Base-by-base conservation (phyloP, 306 rosid species). In the Mimosa bimucronata region DNA sequence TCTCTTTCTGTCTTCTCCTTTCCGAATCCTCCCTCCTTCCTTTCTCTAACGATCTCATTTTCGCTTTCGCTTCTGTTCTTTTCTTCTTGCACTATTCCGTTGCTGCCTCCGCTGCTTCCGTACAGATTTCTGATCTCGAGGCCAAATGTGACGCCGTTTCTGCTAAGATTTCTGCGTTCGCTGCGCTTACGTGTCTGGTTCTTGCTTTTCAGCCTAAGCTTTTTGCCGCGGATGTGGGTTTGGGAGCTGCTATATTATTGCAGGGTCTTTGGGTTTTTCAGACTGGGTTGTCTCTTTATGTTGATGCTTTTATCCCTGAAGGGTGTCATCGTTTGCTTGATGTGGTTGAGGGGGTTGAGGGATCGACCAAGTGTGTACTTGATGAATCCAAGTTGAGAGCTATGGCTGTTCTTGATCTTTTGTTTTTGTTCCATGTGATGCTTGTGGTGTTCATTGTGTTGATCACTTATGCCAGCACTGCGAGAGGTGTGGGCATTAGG, bases 321-420 rank as follows among this genome's bases (percentile, higher is more conserved):
- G 99, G 99, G 0, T 95, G 99, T 78, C 98, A 95, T 79, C 82
- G 91, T 45, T 82, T 95, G 67, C 92, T 95, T 5, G 98, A 91
- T 26, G 97, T 94, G 30, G 86, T 74, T 10, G 82, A 66, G 11
- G 97, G 97, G 5, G 91, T 93, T 0, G 96, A 91, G 77, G 96
- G 98, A 2, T 95, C 99, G 11, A 95, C 99, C 21, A 85, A 91
- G 70, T 93, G 99, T n/a, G 98, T 91, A 52, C 83, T 95, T 5
- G 96, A 93, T 1, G 96, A 91, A 41, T 95, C 97, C 21, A 86
- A 85, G 85, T 81, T 90, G 46, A 84, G 99, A 25, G 98, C 99
- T 2, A 85, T 87, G 0, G 97, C 99, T 6, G 73, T 95, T 64
- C 88, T 95, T 48, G 99, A 95, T 84, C 88, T 95, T 4, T 87